These are phyloP conservation scores for Scutellaria minor DNA, from an alignment of 257 asterid species.

Conservation along the genomic window DNA sequence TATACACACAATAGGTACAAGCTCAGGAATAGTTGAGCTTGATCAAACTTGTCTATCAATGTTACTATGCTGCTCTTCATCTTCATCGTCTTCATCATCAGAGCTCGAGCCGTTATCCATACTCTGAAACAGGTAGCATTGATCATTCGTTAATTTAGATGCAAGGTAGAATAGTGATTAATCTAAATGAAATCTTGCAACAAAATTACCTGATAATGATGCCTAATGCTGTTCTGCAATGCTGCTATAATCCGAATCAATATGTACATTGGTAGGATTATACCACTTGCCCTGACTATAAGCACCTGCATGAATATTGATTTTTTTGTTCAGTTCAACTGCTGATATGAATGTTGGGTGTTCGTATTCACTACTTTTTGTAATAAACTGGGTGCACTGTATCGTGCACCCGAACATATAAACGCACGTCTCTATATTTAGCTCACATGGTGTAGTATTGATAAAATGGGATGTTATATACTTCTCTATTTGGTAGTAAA, in stretches of 20 bases:
- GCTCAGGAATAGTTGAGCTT: constrained; percentile 8
- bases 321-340: neutral
- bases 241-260: constrained; percentile 57
- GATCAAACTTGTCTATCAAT: constrained; percentile 25
- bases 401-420: no score
- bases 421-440: no score
- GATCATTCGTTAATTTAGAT: neutral
- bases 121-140: constrained; percentile 34
- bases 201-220: constrained; percentile 50
- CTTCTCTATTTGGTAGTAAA: neutral
- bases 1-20: constrained; percentile 32
- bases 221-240: constrained; percentile 50
- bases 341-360: no score
- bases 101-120: constrained; percentile 34
- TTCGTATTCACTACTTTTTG: no score
- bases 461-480: no score
- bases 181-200: neutral
- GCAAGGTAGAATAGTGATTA: neutral
- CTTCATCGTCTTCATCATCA: constrained; percentile 40
- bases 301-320: constrained; percentile 54
- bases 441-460: no score
- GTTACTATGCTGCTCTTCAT: constrained; percentile 24
- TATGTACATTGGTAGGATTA: constrained; percentile 80
- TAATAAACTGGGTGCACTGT: no score
- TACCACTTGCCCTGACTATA: constrained; percentile 63